Base-by-base conservation (phyloP, 2,329 filamentous ascomycete genomes). In the Drechslerella dactyloides region DNA sequence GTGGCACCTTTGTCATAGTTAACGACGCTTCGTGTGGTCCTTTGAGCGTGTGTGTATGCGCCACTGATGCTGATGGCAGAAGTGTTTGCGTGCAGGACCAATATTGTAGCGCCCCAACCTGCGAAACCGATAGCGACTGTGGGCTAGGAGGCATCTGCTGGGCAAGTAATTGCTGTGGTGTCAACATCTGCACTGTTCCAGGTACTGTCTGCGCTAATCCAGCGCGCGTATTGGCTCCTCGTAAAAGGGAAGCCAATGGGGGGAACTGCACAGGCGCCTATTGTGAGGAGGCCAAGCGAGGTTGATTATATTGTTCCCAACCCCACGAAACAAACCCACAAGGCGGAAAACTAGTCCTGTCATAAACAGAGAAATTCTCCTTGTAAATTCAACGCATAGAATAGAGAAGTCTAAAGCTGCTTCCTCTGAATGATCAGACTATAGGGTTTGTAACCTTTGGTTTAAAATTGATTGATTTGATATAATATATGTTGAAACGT, bases 81-180 rank as follows among this genome's bases (percentile, higher is more conserved):
- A 17, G 42, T 48, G 42, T 48, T 48, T 48, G 42, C 42, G 42
- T 48, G 42, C 42, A 48, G 42, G 42, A 48, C 42, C 7, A 8
- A 7, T 48, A 6, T 48, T 48, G 42, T 48, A n/a, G 42, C 42
- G 42, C 33, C 33, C 33, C 33, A 6, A 13, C 33, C 33, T 37
- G 33, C 13, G 13, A 7, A 13, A 37, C 33, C 13, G 33, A 37
- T 37, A 37, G 33, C 33, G 33, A 37, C 33, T 37, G 33, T 37
- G 33, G 33, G 33, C 6, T 13, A 7, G 33, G 33, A 37, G 33
- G 33, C 7, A 37, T 37, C 13, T 37, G 33, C 33, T 13, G 6
- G 13, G 33, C 33, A 7, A 6, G 13, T 37, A 13, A 13, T 37
- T 37, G 33, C 13, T 37, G 33, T 37, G 33, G 33, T 37, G 33